phyloP scores from a whole-genome alignment of 2,329 filamentous ascomycete species.

The Cercospora citrullina region DNA sequence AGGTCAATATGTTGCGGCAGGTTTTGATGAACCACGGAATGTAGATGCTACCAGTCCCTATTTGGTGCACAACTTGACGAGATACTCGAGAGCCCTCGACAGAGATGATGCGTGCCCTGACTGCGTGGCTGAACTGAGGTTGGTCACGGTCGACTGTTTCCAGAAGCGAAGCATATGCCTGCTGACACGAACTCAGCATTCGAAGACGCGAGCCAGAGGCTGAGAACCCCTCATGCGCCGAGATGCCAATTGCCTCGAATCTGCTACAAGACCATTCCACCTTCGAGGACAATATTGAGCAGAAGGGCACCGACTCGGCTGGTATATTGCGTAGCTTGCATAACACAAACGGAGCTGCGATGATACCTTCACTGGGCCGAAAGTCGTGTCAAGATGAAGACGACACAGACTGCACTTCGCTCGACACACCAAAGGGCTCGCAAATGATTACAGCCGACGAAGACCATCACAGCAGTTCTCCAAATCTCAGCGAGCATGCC shows the following conservation, averaged over 20 bases:
- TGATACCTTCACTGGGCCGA: not conserved
- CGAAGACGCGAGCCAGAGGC: slow-evolving; percentile 26
- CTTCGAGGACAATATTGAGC: not conserved
- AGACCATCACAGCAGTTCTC: not conserved
- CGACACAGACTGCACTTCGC: not conserved
- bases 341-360: not conserved
- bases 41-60: slow-evolving; percentile 37
- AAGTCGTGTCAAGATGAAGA: not conserved
- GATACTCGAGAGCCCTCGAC: slow-evolving; percentile 8
- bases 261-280: not conserved
- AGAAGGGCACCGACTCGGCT: not conserved
- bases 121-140: slow-evolving; percentile 34
- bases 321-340: not conserved
- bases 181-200: slow-evolving; percentile 20
- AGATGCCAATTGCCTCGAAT: not conserved
- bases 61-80: slow-evolving; percentile 1
- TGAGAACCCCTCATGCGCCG: not conserved
- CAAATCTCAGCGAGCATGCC: not conserved
- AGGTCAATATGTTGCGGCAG: slow-evolving; percentile 36
- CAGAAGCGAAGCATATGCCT: too few species aligned
- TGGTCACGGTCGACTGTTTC: not conserved
- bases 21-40: slow-evolving; percentile 30
- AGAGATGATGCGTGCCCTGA: slow-evolving; percentile 36
- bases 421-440: not conserved
- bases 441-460: not conserved